These are phyloP conservation scores for Volvox carteri DNA, from an alignment of 163 green algal genomes.

Conservation along the genomic window DNA sequence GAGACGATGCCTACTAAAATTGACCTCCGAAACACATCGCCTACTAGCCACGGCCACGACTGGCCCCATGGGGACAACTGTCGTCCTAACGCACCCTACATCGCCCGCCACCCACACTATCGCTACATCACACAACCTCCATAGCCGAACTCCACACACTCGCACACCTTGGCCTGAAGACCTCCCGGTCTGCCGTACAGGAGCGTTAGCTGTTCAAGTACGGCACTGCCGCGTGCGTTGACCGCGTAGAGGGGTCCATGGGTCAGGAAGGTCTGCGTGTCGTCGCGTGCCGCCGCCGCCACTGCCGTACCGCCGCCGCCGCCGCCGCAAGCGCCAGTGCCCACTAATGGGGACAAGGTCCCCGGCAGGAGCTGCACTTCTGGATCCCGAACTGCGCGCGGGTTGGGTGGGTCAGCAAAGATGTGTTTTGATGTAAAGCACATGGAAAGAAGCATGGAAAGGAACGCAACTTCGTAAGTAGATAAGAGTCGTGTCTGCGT, in stretches of 20 bases:
- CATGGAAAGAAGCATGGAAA: too few relatives aligned
- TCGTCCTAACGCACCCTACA: too few relatives aligned
- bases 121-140: too few relatives aligned
- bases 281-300: neutral
- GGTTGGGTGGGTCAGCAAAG: neutral
- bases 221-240: neutral
- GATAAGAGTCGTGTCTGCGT: too few relatives aligned
- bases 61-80: too few relatives aligned
- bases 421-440: too few relatives aligned
- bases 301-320: neutral
- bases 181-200: constrained; percentile 34
- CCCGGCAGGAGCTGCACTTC: constrained; percentile 31
- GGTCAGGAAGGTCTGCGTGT: constrained; percentile 31
- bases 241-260: constrained; percentile 36
- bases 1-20: too few relatives aligned
- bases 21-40: too few relatives aligned
- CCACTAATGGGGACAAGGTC: neutral
- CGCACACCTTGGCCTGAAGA: constrained; percentile 10
- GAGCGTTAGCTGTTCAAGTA: constrained; percentile 23
- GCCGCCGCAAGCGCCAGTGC: neutral
- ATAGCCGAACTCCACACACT: too few relatives aligned
- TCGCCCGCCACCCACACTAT: too few relatives aligned
- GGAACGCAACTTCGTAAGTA: too few relatives aligned
- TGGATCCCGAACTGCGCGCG: constrained; percentile 20
- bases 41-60: too few relatives aligned